Base-by-base conservation (phyloP, 2,329 filamentous ascomycete species). In the Botrytis deweyae region DNA sequence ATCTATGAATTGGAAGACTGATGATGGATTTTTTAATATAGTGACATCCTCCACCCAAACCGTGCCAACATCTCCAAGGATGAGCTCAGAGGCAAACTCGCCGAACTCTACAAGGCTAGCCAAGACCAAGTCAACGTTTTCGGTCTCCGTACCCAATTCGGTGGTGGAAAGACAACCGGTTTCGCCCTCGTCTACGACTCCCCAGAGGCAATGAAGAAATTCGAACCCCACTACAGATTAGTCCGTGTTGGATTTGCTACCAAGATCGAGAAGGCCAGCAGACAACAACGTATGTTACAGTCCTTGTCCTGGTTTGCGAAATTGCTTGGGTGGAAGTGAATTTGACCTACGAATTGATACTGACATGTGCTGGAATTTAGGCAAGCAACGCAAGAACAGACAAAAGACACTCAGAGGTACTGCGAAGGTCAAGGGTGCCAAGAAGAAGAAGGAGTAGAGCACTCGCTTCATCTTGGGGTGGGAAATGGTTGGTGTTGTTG, bases 371-470 rank as follows among this genome's bases (percentile, higher is more conserved):
- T 72, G 66, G 36, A 74, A 75, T 81, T 88, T 87, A 98, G 95
- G 95, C 92, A 99, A 99, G 91, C 96, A 98, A 89, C 93, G 96
- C 89, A 99, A 99, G 94, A 99, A 99, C 93, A 91, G 95, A 86
- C 91, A 93, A 88, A 98, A 99, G 94, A 96, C 95, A 85, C 92
- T 98, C 86, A 93, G 96, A 82, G 96, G 96, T 85, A 97, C 94
- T 82, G 95, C 94, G 83, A 99, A 99, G 94, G 91, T 91, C 89
- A 98, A 98, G 93, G 94, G 94, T 86, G 92, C 91, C 84, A 91
- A 91, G 88, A 90, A 92, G 87, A 96, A 97, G 91, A 97, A 98
- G 92, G 93, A 93, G 87, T 94, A 93, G 88, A 86, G 85, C 84
- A 77, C 70, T 80, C 79, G 71, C 74, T 76, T 74, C 70, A 74